phyloP scores from a whole-genome alignment of 352 stramenopile genomes.

The Pythium aristosporum region DNA sequence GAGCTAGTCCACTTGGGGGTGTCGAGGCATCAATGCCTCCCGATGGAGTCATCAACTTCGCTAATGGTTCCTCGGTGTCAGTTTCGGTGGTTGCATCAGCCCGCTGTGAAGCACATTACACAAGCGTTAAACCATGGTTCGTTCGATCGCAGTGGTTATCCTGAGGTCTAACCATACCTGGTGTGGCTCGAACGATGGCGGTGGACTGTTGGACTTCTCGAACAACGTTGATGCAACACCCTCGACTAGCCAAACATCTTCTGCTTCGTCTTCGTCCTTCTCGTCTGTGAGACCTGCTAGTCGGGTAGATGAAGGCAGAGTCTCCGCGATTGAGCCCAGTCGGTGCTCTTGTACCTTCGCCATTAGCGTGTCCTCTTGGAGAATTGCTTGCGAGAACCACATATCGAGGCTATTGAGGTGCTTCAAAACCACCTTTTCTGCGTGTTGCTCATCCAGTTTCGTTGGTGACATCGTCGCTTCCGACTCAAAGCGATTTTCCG shows the following conservation, averaged over 20 bases:
- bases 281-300: neutral
- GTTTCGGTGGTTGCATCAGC: slow-evolving; percentile 15
- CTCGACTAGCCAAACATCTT: slow-evolving; percentile 24
- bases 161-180: neutral
- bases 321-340: slow-evolving; percentile 22
- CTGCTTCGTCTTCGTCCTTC: slow-evolving; percentile 10
- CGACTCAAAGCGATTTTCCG: no score
- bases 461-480: neutral
- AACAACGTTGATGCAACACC: slow-evolving; percentile 10
- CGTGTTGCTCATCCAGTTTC: slow-evolving; percentile 15
- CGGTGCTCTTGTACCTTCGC: slow-evolving; percentile 21
- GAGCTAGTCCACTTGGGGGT: slow-evolving; percentile 10
- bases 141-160: no score
- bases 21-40: slow-evolving; percentile 1
- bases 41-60: neutral
- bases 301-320: neutral
- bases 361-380: slow-evolving; percentile 19
- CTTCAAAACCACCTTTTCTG: slow-evolving; percentile 31
- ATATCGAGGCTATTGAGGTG: slow-evolving; percentile 47
- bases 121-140: neutral
- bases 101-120: slow-evolving; percentile 4
- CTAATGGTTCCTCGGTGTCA: neutral
- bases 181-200: neutral
- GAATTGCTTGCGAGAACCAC: slow-evolving; percentile 54
- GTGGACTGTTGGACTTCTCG: neutral